phyloP scores from a whole-genome alignment of 257 asterid genomes.

The Oldenlandia corymbosa region DNA sequence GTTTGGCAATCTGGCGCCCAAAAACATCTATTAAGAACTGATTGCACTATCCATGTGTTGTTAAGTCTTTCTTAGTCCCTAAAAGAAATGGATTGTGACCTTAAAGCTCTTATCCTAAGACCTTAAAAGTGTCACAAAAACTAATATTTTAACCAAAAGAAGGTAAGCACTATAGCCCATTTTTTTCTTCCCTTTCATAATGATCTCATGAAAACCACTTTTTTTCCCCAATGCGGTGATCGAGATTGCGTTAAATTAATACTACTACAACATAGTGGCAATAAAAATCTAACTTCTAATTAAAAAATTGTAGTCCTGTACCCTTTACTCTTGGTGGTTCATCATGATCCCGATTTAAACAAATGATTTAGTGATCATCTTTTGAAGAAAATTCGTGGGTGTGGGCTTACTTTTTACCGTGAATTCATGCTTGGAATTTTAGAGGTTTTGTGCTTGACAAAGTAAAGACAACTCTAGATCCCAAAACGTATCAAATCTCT shows the following conservation, averaged over 20 bases:
- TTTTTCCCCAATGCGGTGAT: conserved; percentile 4
- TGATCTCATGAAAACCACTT: neutral
- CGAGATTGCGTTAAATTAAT: neutral
- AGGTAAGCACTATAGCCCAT: conserved; percentile 35
- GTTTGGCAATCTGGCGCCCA: conserved; percentile 34
- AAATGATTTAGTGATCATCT: no score
- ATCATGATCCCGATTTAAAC: neutral
- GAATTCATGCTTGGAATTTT: conserved; percentile 37
- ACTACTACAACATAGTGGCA: neutral
- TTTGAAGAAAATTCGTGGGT: conserved; percentile 17
- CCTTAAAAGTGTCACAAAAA: conserved; percentile 21
- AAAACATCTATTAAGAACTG: conserved; percentile 28
- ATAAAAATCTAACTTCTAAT: neutral
- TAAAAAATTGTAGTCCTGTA: neutral
- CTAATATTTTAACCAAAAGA: conserved; percentile 36
- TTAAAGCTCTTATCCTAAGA: conserved; percentile 44
- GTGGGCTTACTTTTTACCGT: conserved; percentile 19
- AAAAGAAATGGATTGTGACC: conserved; percentile 83
- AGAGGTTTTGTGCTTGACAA: conserved; percentile 49
- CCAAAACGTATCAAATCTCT: conserved; percentile 30
- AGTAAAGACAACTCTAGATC: conserved; percentile 47
- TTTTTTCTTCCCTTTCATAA: neutral
- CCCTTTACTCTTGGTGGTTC: conserved; percentile 3
- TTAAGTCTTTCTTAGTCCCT: conserved; percentile 18
- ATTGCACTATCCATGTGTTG: conserved; percentile 32